Base-by-base conservation (phyloP, 306 rosid species). In the Ceratonia siliqua region DNA sequence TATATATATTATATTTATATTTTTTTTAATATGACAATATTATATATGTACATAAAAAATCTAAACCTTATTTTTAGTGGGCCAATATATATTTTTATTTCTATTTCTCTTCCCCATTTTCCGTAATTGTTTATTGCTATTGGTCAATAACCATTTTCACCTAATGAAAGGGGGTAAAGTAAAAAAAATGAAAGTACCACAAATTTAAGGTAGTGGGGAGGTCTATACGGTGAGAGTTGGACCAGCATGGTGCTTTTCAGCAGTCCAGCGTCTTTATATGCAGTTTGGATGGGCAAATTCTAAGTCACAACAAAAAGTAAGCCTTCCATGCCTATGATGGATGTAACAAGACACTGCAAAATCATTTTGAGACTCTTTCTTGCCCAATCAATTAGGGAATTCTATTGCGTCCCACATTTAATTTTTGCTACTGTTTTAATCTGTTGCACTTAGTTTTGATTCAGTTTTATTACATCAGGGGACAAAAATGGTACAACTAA, bases 271-370 rank as follows among this genome's bases (percentile, higher is more conserved):
- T 69, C 74, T 62, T 76, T 76, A 62, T 70, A 39, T 70, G 63
- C 57, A 62, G 70, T 70, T 62, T 81, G 42, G 75, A 63, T 52
- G 33, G 74, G 21, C 78, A 81, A 28, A 76, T 54, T 70, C 58
- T 17, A 28, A 56, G 50, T 76, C 76, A 72, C 2, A 2, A 28
- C 2, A 2, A 28, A 28, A 28, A 28, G 32, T 28, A 28, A 28
- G 2, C 32, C 32, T 28, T 28, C 32, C 4, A 4, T 28, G 50
- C 9, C 55, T 58, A 62, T 71, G n/a, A n/a, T 28, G 2, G 55
- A 55, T 79, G 73, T 64, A 5, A 63, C 62, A 52, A 62, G 17
- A 62, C 78, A 52, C 8, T 33, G 59, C 56, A 49, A 70, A 50
- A 20, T 56, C 1, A 9, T 56, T 68, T 68, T 67, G 17, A 65